Percentiles rank a stretch among this genome's conserved stretches.
These are phyloP conservation scores for Amauroascus niger DNA, from an alignment of 2,329 filamentous ascomycete genomes.

Conservation along the genomic window DNA sequence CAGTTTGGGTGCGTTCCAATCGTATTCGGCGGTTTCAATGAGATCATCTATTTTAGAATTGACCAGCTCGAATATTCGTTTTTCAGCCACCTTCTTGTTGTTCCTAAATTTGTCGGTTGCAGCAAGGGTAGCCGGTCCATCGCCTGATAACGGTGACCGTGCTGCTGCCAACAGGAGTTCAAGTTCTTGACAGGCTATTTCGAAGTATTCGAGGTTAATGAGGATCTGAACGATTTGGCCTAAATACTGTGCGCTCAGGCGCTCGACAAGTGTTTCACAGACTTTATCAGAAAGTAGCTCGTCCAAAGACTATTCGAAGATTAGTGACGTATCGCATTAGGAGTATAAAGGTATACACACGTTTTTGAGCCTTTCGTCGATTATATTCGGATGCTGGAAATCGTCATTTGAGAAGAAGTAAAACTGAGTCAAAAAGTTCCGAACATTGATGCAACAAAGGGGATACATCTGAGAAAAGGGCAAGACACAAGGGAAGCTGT, in stretches of 20 bases:
- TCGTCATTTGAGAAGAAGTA: constrained; percentile 97
- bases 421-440: constrained; percentile 95
- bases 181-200: constrained; percentile 80
- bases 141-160: constrained; percentile 65
- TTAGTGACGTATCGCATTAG: constrained; percentile 5
- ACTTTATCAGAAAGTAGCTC: constrained; percentile 89
- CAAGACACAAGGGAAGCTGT: constrained; percentile 81
- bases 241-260: constrained; percentile 82
- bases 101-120: constrained; percentile 79
- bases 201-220: constrained; percentile 95
- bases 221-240: constrained; percentile 98
- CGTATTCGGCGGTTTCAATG: constrained; percentile 93
- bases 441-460: constrained; percentile 93
- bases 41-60: constrained; percentile 98
- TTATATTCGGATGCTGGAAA: constrained; percentile 79
- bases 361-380: constrained; percentile 80
- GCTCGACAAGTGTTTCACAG: constrained; percentile 78
- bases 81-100: constrained; percentile 93
- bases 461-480: constrained; percentile 99
- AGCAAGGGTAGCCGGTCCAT: constrained; percentile 65
- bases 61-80: constrained; percentile 95
- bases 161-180: constrained; percentile 78
- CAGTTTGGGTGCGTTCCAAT: constrained; percentile 60
- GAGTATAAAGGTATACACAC: constrained; percentile 34
- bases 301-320: constrained; percentile 62